Conservation (phyloP, 352 stramenopile species). For the Globisporangium abappressorium region DNA sequence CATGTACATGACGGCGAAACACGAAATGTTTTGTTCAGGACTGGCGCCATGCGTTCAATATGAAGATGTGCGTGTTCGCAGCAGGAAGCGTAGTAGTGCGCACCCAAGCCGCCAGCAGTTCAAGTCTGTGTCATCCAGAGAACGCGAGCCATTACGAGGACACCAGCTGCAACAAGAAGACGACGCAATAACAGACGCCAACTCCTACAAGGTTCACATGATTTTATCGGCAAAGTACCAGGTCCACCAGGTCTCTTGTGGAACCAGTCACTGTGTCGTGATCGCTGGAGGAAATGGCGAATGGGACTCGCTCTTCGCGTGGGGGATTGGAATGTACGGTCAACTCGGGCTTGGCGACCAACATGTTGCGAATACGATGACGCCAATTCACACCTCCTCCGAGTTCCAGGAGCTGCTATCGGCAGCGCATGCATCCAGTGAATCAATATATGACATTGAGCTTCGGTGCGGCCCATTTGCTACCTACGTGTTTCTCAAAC, state of each 20-base stretch:
- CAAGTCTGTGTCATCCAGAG: constrained; percentile 19
- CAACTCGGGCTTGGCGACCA: constrained; percentile 41
- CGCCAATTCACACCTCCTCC: constrained; percentile 11
- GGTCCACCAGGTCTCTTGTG: constrained; percentile 36
- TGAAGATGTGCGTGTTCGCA: constrained; percentile 20
- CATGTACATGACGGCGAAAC: neutral
- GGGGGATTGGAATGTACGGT: constrained; percentile 38
- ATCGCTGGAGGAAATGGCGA: constrained; percentile 8
- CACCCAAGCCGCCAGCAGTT: constrained; percentile 19
- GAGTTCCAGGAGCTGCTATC: constrained; percentile 20
- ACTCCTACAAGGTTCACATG: neutral
- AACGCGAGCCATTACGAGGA: neutral
- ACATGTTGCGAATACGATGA: constrained; percentile 22
- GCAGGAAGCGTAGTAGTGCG: constrained; percentile 16
- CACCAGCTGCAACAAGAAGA: neutral
- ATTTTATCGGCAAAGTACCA: neutral
- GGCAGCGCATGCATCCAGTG: neutral
- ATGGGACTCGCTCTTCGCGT: constrained; percentile 23
- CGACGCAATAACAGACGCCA: neutral
- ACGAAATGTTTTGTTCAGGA: neutral
- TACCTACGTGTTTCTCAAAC: constrained; percentile 24
- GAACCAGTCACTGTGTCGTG: constrained; percentile 36
- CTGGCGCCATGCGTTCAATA: constrained; percentile 14
- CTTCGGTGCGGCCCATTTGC: constrained; percentile 36
- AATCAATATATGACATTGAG: neutral